A percentile compares a stretch with the other conserved stretches of the same genome.
Evolutionary conservation across 257 asterid species (phyloP).

Genomic region (Rhazya stricta): DNA sequence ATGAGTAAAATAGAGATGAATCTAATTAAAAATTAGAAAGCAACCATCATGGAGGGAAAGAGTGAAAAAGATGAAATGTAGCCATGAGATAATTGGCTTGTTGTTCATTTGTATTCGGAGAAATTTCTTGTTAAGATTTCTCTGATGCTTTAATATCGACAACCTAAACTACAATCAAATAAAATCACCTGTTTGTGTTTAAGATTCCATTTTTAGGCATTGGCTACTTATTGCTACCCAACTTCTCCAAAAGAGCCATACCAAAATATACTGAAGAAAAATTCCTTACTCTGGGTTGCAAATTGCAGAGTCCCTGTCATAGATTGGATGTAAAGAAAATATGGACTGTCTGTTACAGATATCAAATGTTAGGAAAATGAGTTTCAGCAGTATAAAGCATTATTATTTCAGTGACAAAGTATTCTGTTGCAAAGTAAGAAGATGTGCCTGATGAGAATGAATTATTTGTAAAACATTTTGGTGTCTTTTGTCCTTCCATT

Average conservation of each 20-base stretch:
- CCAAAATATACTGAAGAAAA: background rate
- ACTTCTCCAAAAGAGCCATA: background rate
- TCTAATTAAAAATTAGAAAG: background rate
- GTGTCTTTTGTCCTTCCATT: background rate
- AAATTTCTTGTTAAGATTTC: background rate
- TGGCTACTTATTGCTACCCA: background rate
- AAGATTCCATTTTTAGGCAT: background rate
- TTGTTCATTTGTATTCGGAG: background rate
- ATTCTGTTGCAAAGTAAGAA: background rate
- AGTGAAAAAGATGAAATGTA: background rate
- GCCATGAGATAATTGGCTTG: background rate
- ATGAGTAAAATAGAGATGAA: background rate
- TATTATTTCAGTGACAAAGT: background rate
- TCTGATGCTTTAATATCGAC: background rate
- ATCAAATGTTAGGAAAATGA: background rate
- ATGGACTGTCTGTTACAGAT: background rate
- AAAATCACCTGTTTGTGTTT: background rate
- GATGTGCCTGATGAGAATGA: background rate
- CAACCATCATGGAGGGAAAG: background rate
- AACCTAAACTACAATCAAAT: background rate
- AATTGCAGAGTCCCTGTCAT: background rate
- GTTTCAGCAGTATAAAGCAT: background rate
- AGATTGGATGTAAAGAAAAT: background rate
- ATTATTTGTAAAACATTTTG: background rate
- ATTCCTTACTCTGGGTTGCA: background rate